A percentile compares a stretch with the other conserved stretches of the same genome.
Evolutionary conservation across 2,329 filamentous ascomycete genomes (phyloP).

Genomic region (Septoria linicola): DNA sequence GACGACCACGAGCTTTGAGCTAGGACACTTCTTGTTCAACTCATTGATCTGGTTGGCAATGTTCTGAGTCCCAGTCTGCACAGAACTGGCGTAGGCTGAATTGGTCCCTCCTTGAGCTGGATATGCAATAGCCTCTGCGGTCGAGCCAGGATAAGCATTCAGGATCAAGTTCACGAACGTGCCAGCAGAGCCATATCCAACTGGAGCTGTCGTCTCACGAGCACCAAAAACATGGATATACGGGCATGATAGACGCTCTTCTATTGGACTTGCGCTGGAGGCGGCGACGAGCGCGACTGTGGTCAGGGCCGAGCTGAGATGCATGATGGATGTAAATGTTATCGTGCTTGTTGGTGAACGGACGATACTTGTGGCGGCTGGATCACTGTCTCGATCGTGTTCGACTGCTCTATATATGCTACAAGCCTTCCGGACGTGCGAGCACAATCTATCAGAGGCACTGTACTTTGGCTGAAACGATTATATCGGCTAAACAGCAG

Average conservation of each 20-base stretch:
- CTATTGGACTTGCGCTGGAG: background rate
- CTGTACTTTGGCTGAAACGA: conserved; percentile 7
- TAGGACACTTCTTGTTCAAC: conserved; percentile 29
- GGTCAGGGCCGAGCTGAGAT: conserved; percentile 2
- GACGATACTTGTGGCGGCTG: background rate
- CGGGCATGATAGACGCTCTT: conserved; percentile 35
- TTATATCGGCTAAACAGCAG: background rate
- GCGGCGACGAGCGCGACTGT: background rate
- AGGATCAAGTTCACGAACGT: conserved; percentile 45
- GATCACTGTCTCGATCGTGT: background rate
- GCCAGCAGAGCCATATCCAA: conserved; percentile 42
- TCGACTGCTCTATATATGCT: background rate
- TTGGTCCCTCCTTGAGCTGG: conserved; percentile 59
- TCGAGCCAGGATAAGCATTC: conserved; percentile 42
- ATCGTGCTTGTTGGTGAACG: background rate
- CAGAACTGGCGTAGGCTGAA: conserved; percentile 60
- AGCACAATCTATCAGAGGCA: background rate
- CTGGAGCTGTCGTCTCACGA: conserved; percentile 43
- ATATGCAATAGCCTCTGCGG: conserved; percentile 45
- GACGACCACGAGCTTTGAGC: conserved; percentile 30
- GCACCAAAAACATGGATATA: conserved; percentile 48
- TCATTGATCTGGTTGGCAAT: conserved; percentile 36
- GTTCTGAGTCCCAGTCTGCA: conserved; percentile 50
- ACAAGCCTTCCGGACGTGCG: background rate
- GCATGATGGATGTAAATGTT: background rate